phyloP scores from a whole-genome alignment of 129 eudicot species.

The Sambucus nigra region DNA sequence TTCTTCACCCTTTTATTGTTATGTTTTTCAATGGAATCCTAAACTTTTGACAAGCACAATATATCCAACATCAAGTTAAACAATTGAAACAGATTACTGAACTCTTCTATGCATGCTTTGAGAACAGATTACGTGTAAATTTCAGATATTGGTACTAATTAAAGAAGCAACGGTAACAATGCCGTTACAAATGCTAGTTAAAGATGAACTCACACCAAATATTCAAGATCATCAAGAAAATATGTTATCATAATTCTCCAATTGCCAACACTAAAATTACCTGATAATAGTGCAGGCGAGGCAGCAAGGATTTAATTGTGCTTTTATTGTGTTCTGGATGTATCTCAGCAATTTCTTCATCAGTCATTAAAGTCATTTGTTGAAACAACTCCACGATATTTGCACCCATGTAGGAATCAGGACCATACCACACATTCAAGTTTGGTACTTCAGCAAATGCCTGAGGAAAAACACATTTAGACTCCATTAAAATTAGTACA shows the following conservation, averaged over 20 bases:
- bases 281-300: slow-evolving; percentile 78
- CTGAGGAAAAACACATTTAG: slow-evolving; percentile 25
- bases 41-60: neutral
- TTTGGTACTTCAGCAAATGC: slow-evolving; percentile 87
- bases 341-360: slow-evolving; percentile 81
- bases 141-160: neutral
- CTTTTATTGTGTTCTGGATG: slow-evolving; percentile 66
- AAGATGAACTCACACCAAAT: neutral
- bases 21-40: neutral
- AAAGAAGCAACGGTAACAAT: neutral
- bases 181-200: slow-evolving; percentile 7
- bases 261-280: slow-evolving; percentile 23
- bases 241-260: neutral
- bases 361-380: slow-evolving; percentile 82
- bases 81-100: neutral
- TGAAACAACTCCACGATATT: slow-evolving; percentile 77
- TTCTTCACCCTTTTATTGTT: neutral
- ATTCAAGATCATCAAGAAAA: neutral
- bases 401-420: slow-evolving; percentile 99
- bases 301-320: slow-evolving; percentile 65
- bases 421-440: slow-evolving; percentile 80
- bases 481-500: slow-evolving; percentile 7
- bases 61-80: neutral
- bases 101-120: neutral
- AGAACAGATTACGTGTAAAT: neutral